phyloP scores from a whole-genome alignment of 2,329 filamentous ascomycete genomes.

The Knoxdaviesia capensis region DNA sequence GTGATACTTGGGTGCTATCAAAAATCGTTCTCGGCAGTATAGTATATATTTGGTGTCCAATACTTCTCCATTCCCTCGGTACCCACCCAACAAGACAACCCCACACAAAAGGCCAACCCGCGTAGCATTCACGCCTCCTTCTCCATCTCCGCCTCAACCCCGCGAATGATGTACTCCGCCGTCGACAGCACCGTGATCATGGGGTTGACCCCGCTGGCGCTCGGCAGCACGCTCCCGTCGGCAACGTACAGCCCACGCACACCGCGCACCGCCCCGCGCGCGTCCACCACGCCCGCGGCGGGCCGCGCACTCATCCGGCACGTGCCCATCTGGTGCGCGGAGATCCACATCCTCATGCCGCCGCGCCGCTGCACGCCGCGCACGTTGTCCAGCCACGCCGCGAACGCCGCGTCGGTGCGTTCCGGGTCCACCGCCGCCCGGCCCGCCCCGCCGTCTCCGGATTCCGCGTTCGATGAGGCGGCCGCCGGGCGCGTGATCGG shows the following conservation, averaged over 20 bases:
- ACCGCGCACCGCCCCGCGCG: slow-evolving; percentile 42
- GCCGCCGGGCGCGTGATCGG: neutral
- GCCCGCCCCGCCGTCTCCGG: neutral
- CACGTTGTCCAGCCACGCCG: slow-evolving; percentile 35
- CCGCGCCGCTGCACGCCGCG: slow-evolving; percentile 26
- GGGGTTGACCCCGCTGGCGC: slow-evolving; percentile 60
- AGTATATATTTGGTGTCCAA: too few species aligned
- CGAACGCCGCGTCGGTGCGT: slow-evolving; percentile 38
- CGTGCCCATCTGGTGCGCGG: slow-evolving; percentile 69
- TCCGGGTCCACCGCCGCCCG: slow-evolving; percentile 12
- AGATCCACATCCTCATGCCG: slow-evolving; percentile 34
- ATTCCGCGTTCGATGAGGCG: slow-evolving; percentile 3
- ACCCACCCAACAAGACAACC: too few species aligned
- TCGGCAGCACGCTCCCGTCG: slow-evolving; percentile 59
- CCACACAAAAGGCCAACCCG: too few species aligned
- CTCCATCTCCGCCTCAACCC: slow-evolving; percentile 26
- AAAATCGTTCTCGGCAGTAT: too few species aligned
- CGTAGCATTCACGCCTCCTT: neutral
- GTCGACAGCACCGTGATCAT: slow-evolving; percentile 64
- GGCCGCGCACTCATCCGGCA: slow-evolving; percentile 45
- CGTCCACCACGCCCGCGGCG: slow-evolving; percentile 35
- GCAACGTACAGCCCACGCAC: slow-evolving; percentile 45
- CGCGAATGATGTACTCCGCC: slow-evolving; percentile 41
- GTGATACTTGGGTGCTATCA: too few species aligned
- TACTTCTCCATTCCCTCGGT: too few species aligned